Percentiles rank a stretch among this genome's conserved stretches.
phyloP scores from a whole-genome alignment of 345 rosid species.

The Anastatica hierochuntica region DNA sequence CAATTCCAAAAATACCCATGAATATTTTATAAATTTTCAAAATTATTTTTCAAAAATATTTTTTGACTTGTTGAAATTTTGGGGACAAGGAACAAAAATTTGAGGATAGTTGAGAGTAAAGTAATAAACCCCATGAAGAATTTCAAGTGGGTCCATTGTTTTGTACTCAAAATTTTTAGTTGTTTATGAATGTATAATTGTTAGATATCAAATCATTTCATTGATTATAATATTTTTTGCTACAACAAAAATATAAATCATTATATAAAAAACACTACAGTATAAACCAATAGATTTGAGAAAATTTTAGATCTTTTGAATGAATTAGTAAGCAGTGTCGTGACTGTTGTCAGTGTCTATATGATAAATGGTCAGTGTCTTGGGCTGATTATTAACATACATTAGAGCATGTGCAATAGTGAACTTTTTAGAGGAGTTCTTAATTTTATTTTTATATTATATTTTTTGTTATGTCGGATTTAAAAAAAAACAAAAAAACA shows the following conservation, averaged over 20 bases:
- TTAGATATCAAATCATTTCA: slow-evolving; percentile 9
- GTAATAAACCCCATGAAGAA: slow-evolving; percentile 4
- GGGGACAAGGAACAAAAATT: slow-evolving; percentile 8
- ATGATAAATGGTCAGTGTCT: neutral
- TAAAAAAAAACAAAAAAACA: too few species aligned
- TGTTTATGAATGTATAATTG: neutral
- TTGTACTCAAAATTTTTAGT: too few species aligned
- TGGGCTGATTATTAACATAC: neutral
- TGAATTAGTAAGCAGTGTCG: too few species aligned
- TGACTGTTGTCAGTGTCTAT: too few species aligned
- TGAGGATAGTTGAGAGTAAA: neutral
- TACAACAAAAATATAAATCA: too few species aligned
- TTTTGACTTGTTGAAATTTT: slow-evolving; percentile 14
- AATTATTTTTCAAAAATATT: neutral
- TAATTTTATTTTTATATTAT: too few species aligned
- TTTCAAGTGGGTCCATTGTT: neutral
- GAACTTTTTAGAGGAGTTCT: too few species aligned
- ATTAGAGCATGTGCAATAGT: too few species aligned
- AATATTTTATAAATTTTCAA: neutral
- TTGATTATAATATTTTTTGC: too few species aligned
- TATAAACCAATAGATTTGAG: neutral
- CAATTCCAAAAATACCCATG: slow-evolving; percentile 23
- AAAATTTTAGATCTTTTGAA: neutral
- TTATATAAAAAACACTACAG: neutral
- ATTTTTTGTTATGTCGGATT: too few species aligned